Base-by-base conservation (phyloP, 2,329 filamentous ascomycete species). In the Blastomyces parvus region DNA sequence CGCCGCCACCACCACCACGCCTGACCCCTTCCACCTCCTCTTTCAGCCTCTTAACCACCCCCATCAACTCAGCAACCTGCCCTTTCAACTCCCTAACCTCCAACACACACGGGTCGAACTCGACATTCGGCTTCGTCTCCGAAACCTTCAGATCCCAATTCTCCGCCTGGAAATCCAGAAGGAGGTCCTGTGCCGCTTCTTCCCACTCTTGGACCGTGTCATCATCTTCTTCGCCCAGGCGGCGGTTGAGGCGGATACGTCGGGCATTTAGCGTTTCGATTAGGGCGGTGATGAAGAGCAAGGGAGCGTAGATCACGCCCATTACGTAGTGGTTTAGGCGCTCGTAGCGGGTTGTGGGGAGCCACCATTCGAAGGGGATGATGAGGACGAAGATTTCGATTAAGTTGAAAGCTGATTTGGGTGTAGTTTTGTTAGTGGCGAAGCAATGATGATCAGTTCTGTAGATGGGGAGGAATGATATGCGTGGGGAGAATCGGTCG, bases 161-260 rank as follows among this genome's bases (percentile, higher is more conserved):
- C 65, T 93, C 89, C 0, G 84, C 81, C 70, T 96, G 90, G 70
- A 95, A 89, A 44, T 69, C 71, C 40, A 53, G 36, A 36, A 63
- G 48, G 9, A 68, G 53, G 7, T 80, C 80, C 9, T 81, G 77
- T 3, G 75, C 76, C 72, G 93, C 80, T 74, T 96, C 88, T 77
- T 99, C 94, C 94, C 94, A 99, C 73, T 97, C 93, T 72, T 97
- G 89, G 9, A 88, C 78, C 0, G 86, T 86, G 68, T 97, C 91
- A 69, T 99, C 94, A 68, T 99, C 94, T 2, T 88, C 88, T 68
- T 97, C 92, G 48, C 92, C 91, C 19, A 89, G 80, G 19, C 83
- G 83, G 0, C 94, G 83, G 73, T 97, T 97, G 62, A 80, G 81
- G 30, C 81, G 82, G 53, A 97, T 90, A 2, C 80, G 80, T 44